phyloP scores from a whole-genome alignment of 768 basidiomycete genomes.

The Agrocybe pediades region DNA sequence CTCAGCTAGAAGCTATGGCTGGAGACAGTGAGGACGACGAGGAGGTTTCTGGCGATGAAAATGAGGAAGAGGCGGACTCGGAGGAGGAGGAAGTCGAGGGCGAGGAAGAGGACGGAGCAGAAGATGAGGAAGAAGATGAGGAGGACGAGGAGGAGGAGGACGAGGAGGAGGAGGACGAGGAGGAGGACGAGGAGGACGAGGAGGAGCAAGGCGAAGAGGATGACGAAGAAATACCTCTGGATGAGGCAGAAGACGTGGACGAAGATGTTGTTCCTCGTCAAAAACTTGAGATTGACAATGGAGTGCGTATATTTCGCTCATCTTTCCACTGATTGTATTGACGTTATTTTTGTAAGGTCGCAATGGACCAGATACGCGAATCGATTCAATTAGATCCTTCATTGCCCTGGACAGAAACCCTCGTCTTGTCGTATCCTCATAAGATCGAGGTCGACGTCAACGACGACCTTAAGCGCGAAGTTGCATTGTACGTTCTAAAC shows the following conservation, averaged over 20 bases:
- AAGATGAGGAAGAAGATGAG: conserved; percentile 25
- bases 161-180: conserved; percentile 35
- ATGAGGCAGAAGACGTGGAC: conserved; percentile 73
- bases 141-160: conserved; percentile 37
- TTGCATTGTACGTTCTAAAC: conserved; percentile 87
- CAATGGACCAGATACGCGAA: conserved; percentile 80
- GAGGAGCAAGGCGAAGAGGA: conserved; percentile 36
- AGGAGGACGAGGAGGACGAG: conserved; percentile 30
- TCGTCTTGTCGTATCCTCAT: conserved; percentile 71
- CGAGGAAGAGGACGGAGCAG: conserved; percentile 40
- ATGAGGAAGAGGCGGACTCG: conserved; percentile 24
- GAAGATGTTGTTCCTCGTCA: conserved; percentile 81
- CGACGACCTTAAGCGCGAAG: conserved; percentile 92
- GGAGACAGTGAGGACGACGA: conserved; percentile 16
- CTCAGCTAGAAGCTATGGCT: conserved; percentile 47
- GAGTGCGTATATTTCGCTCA: conserved; percentile 43
- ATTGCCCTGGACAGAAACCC: conserved; percentile 84
- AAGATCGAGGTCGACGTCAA: conserved; percentile 75
- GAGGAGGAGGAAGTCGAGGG: conserved; percentile 22
- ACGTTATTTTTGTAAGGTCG: conserved; percentile 46
- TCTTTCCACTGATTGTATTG: background rate
- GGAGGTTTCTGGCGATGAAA: conserved; percentile 33
- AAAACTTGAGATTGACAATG: conserved; percentile 84
- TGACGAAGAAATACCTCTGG: conserved; percentile 53
- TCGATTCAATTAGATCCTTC: conserved; percentile 73